Conservation (phyloP, 306 rosid genomes). For the Prunus padus region DNA sequence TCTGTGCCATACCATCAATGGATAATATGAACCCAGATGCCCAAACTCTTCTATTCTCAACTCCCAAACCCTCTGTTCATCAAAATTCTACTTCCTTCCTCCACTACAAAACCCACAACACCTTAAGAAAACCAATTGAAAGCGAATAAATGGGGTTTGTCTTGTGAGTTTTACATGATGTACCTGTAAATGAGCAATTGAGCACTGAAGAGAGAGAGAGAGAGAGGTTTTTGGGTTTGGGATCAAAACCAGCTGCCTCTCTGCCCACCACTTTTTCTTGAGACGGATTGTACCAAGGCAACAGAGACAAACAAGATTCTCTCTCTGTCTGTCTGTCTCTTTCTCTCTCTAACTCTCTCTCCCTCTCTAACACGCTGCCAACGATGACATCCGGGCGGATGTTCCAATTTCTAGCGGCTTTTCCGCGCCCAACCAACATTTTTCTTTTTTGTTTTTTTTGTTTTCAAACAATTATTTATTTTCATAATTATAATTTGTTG, state of each 20-base stretch:
- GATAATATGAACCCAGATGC: conserved; percentile 36
- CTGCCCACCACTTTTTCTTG: conserved; percentile 26
- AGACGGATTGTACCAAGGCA: conserved; percentile 47
- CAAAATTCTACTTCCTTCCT: conserved; percentile 26
- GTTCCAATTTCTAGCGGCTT: conserved; percentile 52
- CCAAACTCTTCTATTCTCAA: conserved; percentile 29
- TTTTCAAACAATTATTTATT: background rate
- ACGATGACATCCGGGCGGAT: conserved; percentile 50
- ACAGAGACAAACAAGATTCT: conserved; percentile 33
- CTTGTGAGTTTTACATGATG: background rate
- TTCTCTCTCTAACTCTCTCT: conserved; percentile 26
- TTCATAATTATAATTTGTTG: too few species aligned
- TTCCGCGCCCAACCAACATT: conserved; percentile 41
- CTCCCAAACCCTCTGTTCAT: conserved; percentile 34
- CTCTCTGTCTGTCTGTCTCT: conserved; percentile 30
- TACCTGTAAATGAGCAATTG: conserved; percentile 5
- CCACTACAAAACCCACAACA: conserved; percentile 31
- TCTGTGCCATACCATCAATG: conserved; percentile 30
- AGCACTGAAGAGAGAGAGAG: conserved; percentile 4
- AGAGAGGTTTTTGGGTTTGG: conserved; percentile 18
- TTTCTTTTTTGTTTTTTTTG: background rate
- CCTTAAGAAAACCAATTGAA: conserved; percentile 8
- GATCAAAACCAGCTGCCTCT: conserved; percentile 36
- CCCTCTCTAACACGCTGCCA: conserved; percentile 47
- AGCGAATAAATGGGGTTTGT: background rate